Percentiles rank a stretch among this genome's conserved stretches.
phyloP scores from a whole-genome alignment of 345 rosid genomes.

The Carallia pectinifolia region DNA sequence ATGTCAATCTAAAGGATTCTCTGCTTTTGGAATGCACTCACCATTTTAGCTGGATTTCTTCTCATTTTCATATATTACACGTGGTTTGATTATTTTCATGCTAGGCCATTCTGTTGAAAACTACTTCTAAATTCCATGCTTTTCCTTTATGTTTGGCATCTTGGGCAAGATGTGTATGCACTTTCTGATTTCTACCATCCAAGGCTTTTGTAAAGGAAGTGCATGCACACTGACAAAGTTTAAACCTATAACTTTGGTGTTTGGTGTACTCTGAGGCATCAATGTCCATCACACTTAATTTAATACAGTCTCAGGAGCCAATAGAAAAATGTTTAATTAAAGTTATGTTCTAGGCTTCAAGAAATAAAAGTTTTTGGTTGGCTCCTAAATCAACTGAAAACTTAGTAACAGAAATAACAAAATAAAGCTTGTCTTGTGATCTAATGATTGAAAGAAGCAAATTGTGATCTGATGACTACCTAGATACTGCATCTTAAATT shows the following conservation, averaged over 20 bases:
- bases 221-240: no score
- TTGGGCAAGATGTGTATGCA: not conserved
- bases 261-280: no score
- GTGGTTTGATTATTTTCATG: not conserved
- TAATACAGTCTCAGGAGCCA: no score
- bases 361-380: no score
- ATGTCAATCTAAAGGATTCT: not conserved
- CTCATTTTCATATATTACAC: not conserved
- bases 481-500: not conserved
- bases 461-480: not conserved
- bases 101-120: not conserved
- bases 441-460: not conserved
- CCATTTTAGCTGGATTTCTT: not conserved
- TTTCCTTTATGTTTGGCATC: not conserved
- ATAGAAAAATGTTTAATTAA: no score
- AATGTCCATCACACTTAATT: no score
- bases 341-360: no score
- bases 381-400: no score
- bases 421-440: no score
- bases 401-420: no score
- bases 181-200: not conserved
- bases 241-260: no score
- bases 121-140: not conserved
- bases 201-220: no score
- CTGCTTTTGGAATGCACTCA: not conserved